A percentile compares a stretch with the other conserved stretches of the same genome.
phyloP scores from a whole-genome alignment of 345 rosid species.

The Syzygium aqueum region DNA sequence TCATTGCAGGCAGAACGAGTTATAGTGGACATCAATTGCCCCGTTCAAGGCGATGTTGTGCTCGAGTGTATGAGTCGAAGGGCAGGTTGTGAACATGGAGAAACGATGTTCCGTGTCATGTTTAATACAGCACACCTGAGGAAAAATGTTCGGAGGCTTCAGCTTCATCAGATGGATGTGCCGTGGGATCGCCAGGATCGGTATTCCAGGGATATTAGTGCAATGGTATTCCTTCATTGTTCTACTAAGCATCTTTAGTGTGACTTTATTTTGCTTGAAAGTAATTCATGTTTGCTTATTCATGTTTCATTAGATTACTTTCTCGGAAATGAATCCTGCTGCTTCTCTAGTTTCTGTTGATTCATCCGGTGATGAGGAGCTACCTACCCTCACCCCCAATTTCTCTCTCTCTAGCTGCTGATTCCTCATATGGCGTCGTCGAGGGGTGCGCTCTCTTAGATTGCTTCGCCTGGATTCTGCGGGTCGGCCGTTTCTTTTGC shows the following conservation, averaged over 20 bases:
- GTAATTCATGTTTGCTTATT: background rate
- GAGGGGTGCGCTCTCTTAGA: too few relatives aligned
- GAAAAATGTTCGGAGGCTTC: conserved; percentile 77
- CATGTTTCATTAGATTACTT: conserved; percentile 39
- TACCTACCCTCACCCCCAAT: too few relatives aligned
- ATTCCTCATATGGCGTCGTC: too few relatives aligned
- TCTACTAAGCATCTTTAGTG: background rate
- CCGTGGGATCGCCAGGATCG: conserved; percentile 63
- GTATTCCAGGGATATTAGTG: conserved; percentile 68
- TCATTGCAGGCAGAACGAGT: conserved; percentile 65
- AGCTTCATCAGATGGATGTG: conserved; percentile 72
- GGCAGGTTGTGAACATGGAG: conserved; percentile 63
- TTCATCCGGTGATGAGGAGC: conserved; percentile 54
- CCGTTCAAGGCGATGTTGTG: conserved; percentile 82
- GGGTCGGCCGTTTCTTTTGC: too few relatives aligned
- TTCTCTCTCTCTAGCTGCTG: too few relatives aligned
- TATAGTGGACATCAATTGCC: conserved; percentile 77
- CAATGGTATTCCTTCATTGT: conserved; percentile 44
- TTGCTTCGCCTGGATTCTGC: too few relatives aligned
- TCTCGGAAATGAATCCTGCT: conserved; percentile 81
- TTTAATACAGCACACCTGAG: conserved; percentile 82
- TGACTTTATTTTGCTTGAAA: background rate
- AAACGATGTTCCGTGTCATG: conserved; percentile 68
- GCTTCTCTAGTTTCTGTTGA: conserved; percentile 45
- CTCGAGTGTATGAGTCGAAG: conserved; percentile 67